phyloP scores from a whole-genome alignment of 768 basidiomycete species.

The Hypholoma fasciculare region DNA sequence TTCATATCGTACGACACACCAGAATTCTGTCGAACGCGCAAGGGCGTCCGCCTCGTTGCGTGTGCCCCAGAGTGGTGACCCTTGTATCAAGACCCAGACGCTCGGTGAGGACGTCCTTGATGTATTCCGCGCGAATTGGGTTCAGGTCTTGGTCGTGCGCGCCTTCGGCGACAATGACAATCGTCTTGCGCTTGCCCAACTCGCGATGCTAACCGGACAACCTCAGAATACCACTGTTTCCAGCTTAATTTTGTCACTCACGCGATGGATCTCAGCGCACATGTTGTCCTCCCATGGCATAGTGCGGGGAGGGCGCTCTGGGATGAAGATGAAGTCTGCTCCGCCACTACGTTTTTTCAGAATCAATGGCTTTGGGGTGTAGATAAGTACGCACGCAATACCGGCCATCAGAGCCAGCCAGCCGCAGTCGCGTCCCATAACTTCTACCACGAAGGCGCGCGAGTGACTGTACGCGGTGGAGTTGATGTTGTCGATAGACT shows the following conservation, averaged over 20 bases:
- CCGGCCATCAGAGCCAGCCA: conserved; percentile 96
- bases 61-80: conserved; percentile 96
- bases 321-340: conserved; percentile 97
- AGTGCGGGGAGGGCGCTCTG: conserved; percentile 80
- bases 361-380: not conserved
- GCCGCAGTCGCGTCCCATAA: conserved; percentile 99
- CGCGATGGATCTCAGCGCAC: conserved; percentile 81
- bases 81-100: conserved; percentile 91
- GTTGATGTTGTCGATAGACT: conserved; percentile 97
- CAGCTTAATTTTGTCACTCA: conserved; percentile 33
- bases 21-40: conserved; percentile 92
- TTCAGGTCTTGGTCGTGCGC: conserved; percentile 86
- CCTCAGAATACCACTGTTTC: not conserved
- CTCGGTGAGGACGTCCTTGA: conserved; percentile 87
- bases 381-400: conserved; percentile 60
- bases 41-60: conserved; percentile 92
- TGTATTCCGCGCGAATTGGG: conserved; percentile 88
- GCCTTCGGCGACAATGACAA: conserved; percentile 97
- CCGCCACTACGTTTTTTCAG: conserved; percentile 54
- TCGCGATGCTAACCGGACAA: conserved; percentile 68
- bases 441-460: conserved; percentile 96
- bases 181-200: conserved; percentile 95
- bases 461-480: conserved; percentile 96
- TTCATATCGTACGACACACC: conserved; percentile 44
- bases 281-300: conserved; percentile 91